Percentiles rank a stretch among this genome's conserved stretches.
These are phyloP conservation scores for Pythium insidiosum DNA, from an alignment of 352 stramenopile genomes.

Conservation along the genomic window DNA sequence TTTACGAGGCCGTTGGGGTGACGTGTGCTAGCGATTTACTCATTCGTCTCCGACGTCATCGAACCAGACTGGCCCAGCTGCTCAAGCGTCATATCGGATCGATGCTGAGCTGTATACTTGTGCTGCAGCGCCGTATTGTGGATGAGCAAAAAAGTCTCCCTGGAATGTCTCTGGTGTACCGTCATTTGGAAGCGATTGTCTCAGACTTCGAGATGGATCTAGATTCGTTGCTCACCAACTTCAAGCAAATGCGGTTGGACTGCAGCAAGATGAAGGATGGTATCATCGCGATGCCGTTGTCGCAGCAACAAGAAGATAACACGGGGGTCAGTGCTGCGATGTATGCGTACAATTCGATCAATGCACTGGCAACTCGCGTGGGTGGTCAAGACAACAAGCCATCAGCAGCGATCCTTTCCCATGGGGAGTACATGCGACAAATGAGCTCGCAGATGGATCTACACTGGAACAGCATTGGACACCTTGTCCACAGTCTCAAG, in stretches of 20 bases:
- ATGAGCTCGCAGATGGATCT: conserved; percentile 77
- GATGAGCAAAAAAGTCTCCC: conserved; percentile 73
- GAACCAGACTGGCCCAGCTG: conserved; percentile 52
- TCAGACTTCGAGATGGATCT: conserved; percentile 63
- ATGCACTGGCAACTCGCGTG: conserved; percentile 64
- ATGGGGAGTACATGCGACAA: conserved; percentile 86
- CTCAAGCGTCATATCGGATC: conserved; percentile 68
- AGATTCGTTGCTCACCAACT: conserved; percentile 50
- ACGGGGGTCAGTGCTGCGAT: conserved; percentile 57
- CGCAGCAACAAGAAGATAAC: conserved; percentile 62
- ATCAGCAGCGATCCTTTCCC: conserved; percentile 64
- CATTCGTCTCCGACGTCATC: conserved; percentile 63
- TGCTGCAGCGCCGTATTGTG: conserved; percentile 68
- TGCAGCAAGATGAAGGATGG: conserved; percentile 76
- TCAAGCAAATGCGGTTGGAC: conserved; percentile 71
- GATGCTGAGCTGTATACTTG: conserved; percentile 58
- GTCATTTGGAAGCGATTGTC: conserved; percentile 47
- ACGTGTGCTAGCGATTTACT: conserved; percentile 60
- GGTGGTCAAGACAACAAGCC: conserved; percentile 37
- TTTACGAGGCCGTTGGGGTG: conserved; percentile 63
- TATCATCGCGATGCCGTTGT: conserved; percentile 65
- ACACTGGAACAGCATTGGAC: conserved; percentile 82
- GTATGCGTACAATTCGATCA: conserved; percentile 79
- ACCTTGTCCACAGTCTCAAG: conserved; percentile 75
- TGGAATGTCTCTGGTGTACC: conserved; percentile 70